Base-by-base conservation (phyloP, 2,329 filamentous ascomycete genomes). In the Penicillium sp. region DNA sequence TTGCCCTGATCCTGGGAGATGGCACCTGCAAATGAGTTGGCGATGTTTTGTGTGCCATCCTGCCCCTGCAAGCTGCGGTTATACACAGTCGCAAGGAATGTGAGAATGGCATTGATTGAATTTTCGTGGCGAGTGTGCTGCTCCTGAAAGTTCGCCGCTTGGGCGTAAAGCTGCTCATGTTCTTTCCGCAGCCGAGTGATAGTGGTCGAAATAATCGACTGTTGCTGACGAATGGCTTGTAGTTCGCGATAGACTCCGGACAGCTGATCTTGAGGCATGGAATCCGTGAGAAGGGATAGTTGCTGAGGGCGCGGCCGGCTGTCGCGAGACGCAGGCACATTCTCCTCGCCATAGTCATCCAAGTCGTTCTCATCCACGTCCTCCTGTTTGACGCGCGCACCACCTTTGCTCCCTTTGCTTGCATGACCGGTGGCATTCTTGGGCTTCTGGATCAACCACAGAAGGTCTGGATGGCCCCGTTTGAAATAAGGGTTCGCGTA, bases 401-500 rank as follows among this genome's bases (percentile, higher is more conserved):
- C 52, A 15, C 58, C 50, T 48, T 69, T 69, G 25, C 58, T 64
- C 69, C 77, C 41, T 71, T 79, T 66, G 71, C 75, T 57, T 4
- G 53, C 54, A 39, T 79, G 74, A 6, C 68, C 67, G 27, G 70
- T 66, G 9, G 82, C 78, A 46, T 82, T 85, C 62, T 90, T 93
- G 0, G 90, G 89, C 61, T 96, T 96, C 61, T 94, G 90, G 48
- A 96, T 95, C 39, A 96, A 73, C 90, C 90, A 96, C 3, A 95
- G 71, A 32, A 98, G 71, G 61, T 95, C 93, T 3, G 89, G 89
- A 50, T 94, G 83, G 3, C 89, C 90, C 30, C 88, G 84, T 53
- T 88, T 85, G 67, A 98, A 98, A 67, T 89, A 98, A 7, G 87
- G 87, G 62, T 98, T 95, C 52, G 85, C 89, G 63, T 98, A 98